Base-by-base conservation (phyloP, 2,329 filamentous ascomycete genomes). In the Shiraia sp. region DNA sequence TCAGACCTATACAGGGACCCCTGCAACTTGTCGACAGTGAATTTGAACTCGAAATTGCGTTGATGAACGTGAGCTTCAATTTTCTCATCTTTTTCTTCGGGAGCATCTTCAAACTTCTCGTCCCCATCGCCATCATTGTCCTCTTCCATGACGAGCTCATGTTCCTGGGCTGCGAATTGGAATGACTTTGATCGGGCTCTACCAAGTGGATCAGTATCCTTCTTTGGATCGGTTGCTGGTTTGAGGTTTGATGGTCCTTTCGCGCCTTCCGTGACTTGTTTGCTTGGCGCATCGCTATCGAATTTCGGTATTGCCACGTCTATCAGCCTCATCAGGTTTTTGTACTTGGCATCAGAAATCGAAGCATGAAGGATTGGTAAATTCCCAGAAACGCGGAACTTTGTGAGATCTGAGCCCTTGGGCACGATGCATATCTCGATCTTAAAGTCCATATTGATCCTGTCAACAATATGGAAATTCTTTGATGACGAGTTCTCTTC, bases 341-440 rank as follows among this genome's bases (percentile, higher is more conserved):
- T 99, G 75, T 99, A 99, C 67, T 99, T 99, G 26, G 84, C 84
- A 59, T 99, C 95, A 0, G 93, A 97, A 26, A 95, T 85, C 0
- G 88, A 88, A 9, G 88, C 93, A 66, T 97, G 92, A 1, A 99
- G 77, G 37, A 97, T 85, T 0, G 95, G 93, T 38, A 99, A 77
- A 57, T 95, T 90, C 2, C 93, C 93, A 1, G 90, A 95, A 24
- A 99, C 83, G 47, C 89, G 87, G 55, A 96, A 85, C 60, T 93
- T 93, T 10, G 93, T 95, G 34, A 99, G 75, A 50, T 96, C 95
- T 0, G 92, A 87, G 1, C 90, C 90, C 65, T 96, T 96, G 0
- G 93, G 93, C n/a, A 99, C 76, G 55, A 99, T 99, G 6, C 91
- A 99, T 14, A 88, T 86, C 66, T 96, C 91, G n/a, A 99, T 83